Percentiles rank a stretch among this genome's conserved stretches.
These are phyloP conservation scores for Penicillium cinerascens DNA, from an alignment of 495 filamentous ascomycete genomes.

Conservation along the genomic window DNA sequence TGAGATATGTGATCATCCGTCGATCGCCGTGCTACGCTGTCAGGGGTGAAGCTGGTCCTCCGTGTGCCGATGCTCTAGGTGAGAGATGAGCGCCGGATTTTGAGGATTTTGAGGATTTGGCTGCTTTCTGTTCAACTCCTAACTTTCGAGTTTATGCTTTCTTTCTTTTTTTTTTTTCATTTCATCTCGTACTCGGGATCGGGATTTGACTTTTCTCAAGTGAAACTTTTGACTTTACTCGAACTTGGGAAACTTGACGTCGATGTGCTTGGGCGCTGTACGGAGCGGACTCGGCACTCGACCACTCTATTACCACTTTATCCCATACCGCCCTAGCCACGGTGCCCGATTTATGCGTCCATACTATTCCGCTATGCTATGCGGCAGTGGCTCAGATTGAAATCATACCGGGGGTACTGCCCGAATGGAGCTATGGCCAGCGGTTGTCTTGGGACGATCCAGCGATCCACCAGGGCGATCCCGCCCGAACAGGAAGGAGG, in stretches of 20 bases:
- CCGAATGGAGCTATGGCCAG: constrained; percentile 34
- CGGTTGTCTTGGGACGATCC: constrained; percentile 22
- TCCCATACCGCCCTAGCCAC: no score
- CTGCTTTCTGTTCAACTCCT: no score
- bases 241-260: no score
- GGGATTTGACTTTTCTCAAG: background rate
- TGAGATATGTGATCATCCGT: constrained; percentile 16
- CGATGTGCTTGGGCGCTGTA: no score
- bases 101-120: background rate
- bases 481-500: constrained; percentile 27
- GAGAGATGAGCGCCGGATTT: background rate
- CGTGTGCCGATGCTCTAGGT: no score
- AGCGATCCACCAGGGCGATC: constrained; percentile 21
- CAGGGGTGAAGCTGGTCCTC: no score
- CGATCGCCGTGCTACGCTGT: no score
- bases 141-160: background rate
- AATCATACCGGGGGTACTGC: constrained; percentile 17
- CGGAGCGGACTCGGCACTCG: no score
- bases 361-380: no score
- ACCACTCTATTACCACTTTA: no score
- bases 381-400: background rate
- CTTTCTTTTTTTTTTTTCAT: background rate
- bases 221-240: no score
- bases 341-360: no score
- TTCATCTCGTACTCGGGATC: background rate